Evolutionary conservation across 805 yeast genomes (phyloP).

Genomic region (Saturnispora dispora): DNA sequence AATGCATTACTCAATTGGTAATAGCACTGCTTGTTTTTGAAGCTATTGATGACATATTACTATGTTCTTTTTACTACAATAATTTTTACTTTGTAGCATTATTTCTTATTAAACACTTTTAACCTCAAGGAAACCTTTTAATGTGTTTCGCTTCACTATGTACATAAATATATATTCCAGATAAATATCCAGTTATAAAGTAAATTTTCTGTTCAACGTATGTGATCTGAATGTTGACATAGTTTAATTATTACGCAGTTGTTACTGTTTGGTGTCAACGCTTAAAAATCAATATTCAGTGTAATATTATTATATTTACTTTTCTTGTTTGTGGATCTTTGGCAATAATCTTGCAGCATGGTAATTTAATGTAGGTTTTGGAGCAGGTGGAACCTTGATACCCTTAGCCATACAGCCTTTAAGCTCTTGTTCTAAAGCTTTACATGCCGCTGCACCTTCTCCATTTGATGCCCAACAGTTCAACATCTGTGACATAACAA

Average conservation of each 20-base stretch:
- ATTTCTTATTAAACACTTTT: no score
- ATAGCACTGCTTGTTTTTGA: no score
- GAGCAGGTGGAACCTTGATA: conserved; percentile 27
- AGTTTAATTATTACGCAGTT: no score
- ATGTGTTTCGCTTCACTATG: not conserved
- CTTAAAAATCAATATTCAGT: no score
- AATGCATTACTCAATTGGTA: no score
- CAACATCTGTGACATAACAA: conserved; percentile 73
- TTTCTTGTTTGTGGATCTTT: conserved; percentile 36
- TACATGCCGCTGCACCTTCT: conserved; percentile 65
- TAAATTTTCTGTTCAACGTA: no score
- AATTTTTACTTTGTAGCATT: not conserved
- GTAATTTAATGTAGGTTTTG: conserved; percentile 41
- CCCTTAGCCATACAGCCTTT: conserved; percentile 60
- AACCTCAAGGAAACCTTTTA: not conserved
- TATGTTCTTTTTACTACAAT: no score
- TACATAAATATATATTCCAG: not conserved
- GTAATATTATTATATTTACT: conserved; percentile 6
- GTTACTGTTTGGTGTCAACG: no score
- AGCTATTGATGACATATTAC: no score
- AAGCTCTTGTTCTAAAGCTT: conserved; percentile 55
- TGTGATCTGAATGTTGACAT: no score
- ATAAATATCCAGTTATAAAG: not conserved
- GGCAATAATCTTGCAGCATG: conserved; percentile 50
- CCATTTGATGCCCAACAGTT: conserved; percentile 97